Evolutionary conservation across 805 yeast genomes (phyloP).

Genomic region (Priceomyces medius): DNA sequence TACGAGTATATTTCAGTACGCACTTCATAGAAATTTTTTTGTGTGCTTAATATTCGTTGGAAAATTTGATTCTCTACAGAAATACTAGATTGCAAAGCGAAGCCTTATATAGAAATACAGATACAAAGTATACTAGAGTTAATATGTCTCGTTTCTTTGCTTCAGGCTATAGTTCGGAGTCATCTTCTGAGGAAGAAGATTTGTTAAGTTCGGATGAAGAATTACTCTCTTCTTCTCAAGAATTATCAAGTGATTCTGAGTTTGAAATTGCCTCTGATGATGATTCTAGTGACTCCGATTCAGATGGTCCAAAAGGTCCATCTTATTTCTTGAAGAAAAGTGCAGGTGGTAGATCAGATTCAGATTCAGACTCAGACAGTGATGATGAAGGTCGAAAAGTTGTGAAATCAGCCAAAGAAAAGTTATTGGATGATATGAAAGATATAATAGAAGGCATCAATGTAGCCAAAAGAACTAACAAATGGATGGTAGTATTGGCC

Average conservation of each 20-base stretch:
- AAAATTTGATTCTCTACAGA: slow-evolving; percentile 20
- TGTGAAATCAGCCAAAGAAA: slow-evolving; percentile 91
- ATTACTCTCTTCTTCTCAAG: slow-evolving; percentile 45
- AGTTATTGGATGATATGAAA: slow-evolving; percentile 83
- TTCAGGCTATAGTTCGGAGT: slow-evolving; percentile 57
- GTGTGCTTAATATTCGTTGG: slow-evolving; percentile 18
- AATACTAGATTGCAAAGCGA: slow-evolving; percentile 1
- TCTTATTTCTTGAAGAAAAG: slow-evolving; percentile 54
- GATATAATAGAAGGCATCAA: slow-evolving; percentile 65
- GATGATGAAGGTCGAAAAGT: slow-evolving; percentile 78
- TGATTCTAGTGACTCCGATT: slow-evolving; percentile 36
- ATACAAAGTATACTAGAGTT: slow-evolving; percentile 5
- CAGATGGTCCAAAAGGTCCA: slow-evolving; percentile 46
- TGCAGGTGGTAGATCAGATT: slow-evolving; percentile 41
- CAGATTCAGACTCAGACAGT: slow-evolving; percentile 43
- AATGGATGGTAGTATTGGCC: slow-evolving; percentile 72
- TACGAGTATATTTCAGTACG: slow-evolving; percentile 5
- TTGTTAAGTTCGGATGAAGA: slow-evolving; percentile 57
- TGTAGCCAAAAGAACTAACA: slow-evolving; percentile 63
- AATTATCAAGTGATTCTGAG: slow-evolving; percentile 45
- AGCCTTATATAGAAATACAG: slow-evolving; percentile 5
- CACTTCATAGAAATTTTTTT: slow-evolving; percentile 14
- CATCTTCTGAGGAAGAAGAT: slow-evolving; percentile 53
- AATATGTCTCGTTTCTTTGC: slow-evolving; percentile 90
- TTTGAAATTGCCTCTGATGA: slow-evolving; percentile 45